phyloP scores from a whole-genome alignment of 257 asterid genomes.

The Primulina tabacum region DNA sequence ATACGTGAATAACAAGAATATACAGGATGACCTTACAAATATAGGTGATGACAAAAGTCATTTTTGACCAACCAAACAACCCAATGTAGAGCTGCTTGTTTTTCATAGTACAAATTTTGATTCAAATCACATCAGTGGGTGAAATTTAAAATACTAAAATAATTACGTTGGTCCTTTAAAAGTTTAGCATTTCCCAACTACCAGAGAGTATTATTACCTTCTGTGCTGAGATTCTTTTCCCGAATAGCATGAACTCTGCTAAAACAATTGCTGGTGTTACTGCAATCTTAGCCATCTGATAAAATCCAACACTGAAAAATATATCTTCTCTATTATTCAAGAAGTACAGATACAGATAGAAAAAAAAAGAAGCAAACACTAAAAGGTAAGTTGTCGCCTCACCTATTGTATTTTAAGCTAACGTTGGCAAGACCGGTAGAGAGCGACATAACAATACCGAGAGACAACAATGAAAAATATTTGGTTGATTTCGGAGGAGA shows the following conservation, averaged over 20 bases:
- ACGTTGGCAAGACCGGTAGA: slow-evolving; percentile 99
- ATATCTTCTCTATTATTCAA: slow-evolving; percentile 20
- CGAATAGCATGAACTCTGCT: slow-evolving; percentile 74
- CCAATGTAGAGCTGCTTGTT: background rate
- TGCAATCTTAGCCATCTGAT: slow-evolving; percentile 99
- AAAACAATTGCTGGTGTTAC: slow-evolving; percentile 94
- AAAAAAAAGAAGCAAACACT: background rate
- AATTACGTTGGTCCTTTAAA: background rate
- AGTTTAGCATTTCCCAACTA: background rate
- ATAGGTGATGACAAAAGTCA: background rate
- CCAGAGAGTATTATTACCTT: slow-evolving; percentile 50
- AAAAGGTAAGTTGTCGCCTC: slow-evolving; percentile 21
- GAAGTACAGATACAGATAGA: slow-evolving; percentile 2
- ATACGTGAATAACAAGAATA: background rate
- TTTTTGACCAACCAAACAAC: background rate
- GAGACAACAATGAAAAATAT: slow-evolving; percentile 71
- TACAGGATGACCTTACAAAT: background rate
- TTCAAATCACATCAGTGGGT: background rate
- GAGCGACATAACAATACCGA: slow-evolving; percentile 96
- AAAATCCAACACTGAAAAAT: slow-evolving; percentile 83
- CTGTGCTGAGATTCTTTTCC: slow-evolving; percentile 55
- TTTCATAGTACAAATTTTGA: background rate
- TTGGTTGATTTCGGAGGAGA: slow-evolving; percentile 75
- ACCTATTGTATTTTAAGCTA: slow-evolving; percentile 96
- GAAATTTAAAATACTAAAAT: too few species aligned